Base-by-base conservation (phyloP, 306 rosid genomes). In the Medicago arabica region DNA sequence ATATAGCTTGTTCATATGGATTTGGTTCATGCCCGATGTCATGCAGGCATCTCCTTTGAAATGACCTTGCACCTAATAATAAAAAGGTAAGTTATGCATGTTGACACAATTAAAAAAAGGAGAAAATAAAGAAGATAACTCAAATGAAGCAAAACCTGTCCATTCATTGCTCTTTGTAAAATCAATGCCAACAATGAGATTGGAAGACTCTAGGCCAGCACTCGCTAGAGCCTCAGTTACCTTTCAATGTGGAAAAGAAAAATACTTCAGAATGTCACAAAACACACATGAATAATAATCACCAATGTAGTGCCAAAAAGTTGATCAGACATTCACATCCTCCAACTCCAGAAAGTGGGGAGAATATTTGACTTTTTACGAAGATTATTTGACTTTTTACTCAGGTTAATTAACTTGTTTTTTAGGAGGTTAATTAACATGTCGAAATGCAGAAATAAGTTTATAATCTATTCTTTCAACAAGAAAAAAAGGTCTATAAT, bases 141-240 rank as follows among this genome's bases (percentile, higher is more conserved):
- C 18, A 71, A 70, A 77, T 14, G 68, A 80, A 78, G 77, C 64
- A 79, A 77, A 77, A 94, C 98, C 99, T 89, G 99, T 92, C 99
- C 99, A 96, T 82, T 96, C 99, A 75, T 96, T 96, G 90, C 99
- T 96, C 91, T 96, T 92, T 8, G 99, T 96, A 84, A 92, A 96
- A 83, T 96, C 99, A 76, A 96, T 89, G 57, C 99, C 99, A 17
- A 96, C 98, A 74, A 96, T 88, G 41, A 96, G 93, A 87, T 96
- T 96, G 18, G 98, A 90, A 21, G 98, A 96, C 88, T 96, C 98
- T 9, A 96, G 74, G 46, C 99, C 99, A 79, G 98, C 96, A 23
- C 66, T 75, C 28, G 92, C 88, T 66, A 96, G 76, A 53, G 98
- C 98, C 4, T 88, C 97, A 9, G 97, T 90, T 51, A 96, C 99